Conservation (phyloP, 306 rosid species). For the Prunus campanulata region DNA sequence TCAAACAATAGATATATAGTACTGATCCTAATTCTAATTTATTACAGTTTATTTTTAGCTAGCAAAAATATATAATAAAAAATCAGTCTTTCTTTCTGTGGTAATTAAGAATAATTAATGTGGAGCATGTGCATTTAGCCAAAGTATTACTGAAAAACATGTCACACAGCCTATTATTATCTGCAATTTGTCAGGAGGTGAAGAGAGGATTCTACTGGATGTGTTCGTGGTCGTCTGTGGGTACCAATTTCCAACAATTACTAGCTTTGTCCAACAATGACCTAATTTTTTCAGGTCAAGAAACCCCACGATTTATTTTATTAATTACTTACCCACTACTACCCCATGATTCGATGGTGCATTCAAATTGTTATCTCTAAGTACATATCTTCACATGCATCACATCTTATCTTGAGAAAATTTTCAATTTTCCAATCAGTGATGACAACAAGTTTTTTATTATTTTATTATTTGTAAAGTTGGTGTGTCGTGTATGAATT, state of each 20-base stretch:
- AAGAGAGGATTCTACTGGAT: neutral
- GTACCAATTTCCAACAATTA: slow-evolving; percentile 7
- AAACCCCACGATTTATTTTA: neutral
- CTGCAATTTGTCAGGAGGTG: neutral
- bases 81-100: neutral
- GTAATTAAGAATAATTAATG: too few species aligned
- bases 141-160: neutral
- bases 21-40: too few species aligned
- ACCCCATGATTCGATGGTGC: neutral
- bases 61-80: neutral
- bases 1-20: too few species aligned
- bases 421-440: neutral
- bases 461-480: neutral
- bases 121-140: neutral
- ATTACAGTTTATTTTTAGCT: neutral
- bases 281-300: slow-evolving; percentile 45
- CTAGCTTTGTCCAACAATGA: slow-evolving; percentile 12
- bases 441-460: neutral
- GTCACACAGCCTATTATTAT: neutral
- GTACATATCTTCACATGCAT: neutral
- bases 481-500: neutral
- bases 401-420: neutral
- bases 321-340: neutral
- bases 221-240: neutral
- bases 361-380: neutral